Evolutionary conservation across 2,329 filamentous ascomycete genomes (phyloP).

Genomic region (Aspergillus candidus): DNA sequence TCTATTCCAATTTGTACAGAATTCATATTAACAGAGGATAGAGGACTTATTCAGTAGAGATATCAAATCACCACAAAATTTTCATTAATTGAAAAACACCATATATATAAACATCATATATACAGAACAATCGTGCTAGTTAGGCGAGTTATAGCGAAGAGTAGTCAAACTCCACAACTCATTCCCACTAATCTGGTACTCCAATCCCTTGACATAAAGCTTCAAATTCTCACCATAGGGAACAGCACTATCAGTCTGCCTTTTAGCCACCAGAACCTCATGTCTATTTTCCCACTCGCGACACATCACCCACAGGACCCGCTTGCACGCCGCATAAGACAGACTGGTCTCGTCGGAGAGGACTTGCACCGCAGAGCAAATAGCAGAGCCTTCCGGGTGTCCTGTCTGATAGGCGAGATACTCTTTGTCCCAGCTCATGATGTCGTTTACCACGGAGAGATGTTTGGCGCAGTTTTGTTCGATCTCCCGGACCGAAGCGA

Average conservation of each 20-base stretch:
- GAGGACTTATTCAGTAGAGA: too few relatives aligned
- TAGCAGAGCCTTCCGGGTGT: conserved; percentile 5
- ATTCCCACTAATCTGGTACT: conserved; percentile 32
- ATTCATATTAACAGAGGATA: too few relatives aligned
- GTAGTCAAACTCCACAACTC: conserved; percentile 29
- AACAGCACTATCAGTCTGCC: conserved; percentile 28
- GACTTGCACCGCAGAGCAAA: conserved; percentile 30
- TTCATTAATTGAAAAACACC: too few relatives aligned
- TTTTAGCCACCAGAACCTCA: conserved; percentile 15
- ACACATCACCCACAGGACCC: conserved; percentile 25
- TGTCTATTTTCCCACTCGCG: conserved; percentile 29
- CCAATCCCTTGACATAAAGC: conserved; percentile 28
- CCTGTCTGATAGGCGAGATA: conserved; percentile 1
- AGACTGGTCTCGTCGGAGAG: conserved; percentile 23
- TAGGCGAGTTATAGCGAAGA: conserved; percentile 9
- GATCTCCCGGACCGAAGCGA: conserved; percentile 20
- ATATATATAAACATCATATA: too few relatives aligned
- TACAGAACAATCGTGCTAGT: too few relatives aligned
- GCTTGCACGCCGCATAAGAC: conserved; percentile 18
- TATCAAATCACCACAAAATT: too few relatives aligned
- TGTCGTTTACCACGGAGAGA: conserved; percentile 40
- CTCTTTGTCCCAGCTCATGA: conserved; percentile 40
- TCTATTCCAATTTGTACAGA: too few relatives aligned
- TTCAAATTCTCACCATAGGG: not conserved
- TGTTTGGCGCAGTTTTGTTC: conserved; percentile 36